Evolutionary conservation across 192 early-diverging fungal species (phyloP), one percentile per base, ranked within the genome.

Genomic region (Coemansia sp.): DNA sequence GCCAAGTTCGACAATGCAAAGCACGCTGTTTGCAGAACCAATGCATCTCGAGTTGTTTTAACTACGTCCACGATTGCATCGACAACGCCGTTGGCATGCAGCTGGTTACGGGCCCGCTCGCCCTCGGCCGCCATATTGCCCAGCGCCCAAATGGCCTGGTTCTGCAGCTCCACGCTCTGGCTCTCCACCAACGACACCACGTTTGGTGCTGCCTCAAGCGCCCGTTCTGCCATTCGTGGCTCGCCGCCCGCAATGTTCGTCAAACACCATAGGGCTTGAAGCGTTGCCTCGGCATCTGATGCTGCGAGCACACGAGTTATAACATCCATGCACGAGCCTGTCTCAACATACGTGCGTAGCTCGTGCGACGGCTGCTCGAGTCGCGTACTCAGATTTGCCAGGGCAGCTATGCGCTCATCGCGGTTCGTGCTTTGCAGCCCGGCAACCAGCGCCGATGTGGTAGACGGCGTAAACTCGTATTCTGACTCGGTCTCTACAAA

Each of bases 81-180:
- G 8, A 96, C 71, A 9, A 86, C 94, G 47, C 94, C 93, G 43
- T 86, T 83, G 19, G 85, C 80, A 29, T 90, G 81, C 25, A 98
- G 87, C 12, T 82, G 71, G 62, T 93, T 87, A 55, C 95, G 83
- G 64, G 85, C 91, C 5, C 80, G 61, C 14, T 90, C 84, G 19
- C 82, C 85, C 73, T 98, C 94, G 0, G 91, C 92, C 1, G 96
- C 96, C 84, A 98, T 88, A 67, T 98, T 97, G 5, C 96, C 96
- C 3, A 98, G 71, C 4, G 94, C 92, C 90, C 94, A 95, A 5
- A 90, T 92, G 23, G 92, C 90, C 68, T 94, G 91, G 64, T 98
- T 93, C 23, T 84, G 82, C 25, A 98, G 84, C 63, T 91, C 87
- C 39, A 76, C 32, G 41, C 73, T 76, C 17, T 83, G 71, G 48